Evolutionary conservation across 1,284 basidiomycete species (phyloP).

Genomic region (Melampsora americana): DNA sequence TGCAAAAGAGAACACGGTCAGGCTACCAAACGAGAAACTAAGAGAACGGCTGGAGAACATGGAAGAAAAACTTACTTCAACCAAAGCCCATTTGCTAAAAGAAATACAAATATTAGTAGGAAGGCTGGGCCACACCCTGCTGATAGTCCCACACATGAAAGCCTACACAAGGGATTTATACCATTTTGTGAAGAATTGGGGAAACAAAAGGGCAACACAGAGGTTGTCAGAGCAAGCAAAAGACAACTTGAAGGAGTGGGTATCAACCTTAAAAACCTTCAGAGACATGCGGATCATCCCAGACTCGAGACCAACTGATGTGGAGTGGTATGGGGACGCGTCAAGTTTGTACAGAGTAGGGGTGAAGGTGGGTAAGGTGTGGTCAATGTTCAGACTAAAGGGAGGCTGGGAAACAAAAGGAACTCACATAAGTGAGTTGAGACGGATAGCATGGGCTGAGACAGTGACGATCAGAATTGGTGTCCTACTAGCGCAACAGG

Average conservation of each 20-base stretch:
- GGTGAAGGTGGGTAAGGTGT: too few relatives aligned
- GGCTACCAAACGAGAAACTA: background rate
- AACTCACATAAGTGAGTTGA: too few relatives aligned
- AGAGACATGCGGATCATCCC: too few relatives aligned
- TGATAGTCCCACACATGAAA: conserved; percentile 2
- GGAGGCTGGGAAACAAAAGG: too few relatives aligned
- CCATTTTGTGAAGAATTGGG: background rate
- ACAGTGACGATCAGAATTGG: background rate
- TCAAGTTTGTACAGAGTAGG: too few relatives aligned
- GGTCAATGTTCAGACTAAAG: too few relatives aligned
- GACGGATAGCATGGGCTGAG: background rate
- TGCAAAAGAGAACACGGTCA: background rate
- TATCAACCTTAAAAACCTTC: too few relatives aligned
- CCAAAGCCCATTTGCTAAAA: background rate
- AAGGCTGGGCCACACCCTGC: background rate
- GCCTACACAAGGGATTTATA: background rate
- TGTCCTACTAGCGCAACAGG: background rate
- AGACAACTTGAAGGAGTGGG: too few relatives aligned
- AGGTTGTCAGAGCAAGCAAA: too few relatives aligned
- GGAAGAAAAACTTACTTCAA: background rate
- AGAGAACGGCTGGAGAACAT: background rate
- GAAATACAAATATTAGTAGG: background rate
- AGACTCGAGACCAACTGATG: too few relatives aligned
- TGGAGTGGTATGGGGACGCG: too few relatives aligned
- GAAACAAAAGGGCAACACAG: too few relatives aligned